phyloP scores from a whole-genome alignment of 495 filamentous ascomycete species.

The Podospora anserina region DNA sequence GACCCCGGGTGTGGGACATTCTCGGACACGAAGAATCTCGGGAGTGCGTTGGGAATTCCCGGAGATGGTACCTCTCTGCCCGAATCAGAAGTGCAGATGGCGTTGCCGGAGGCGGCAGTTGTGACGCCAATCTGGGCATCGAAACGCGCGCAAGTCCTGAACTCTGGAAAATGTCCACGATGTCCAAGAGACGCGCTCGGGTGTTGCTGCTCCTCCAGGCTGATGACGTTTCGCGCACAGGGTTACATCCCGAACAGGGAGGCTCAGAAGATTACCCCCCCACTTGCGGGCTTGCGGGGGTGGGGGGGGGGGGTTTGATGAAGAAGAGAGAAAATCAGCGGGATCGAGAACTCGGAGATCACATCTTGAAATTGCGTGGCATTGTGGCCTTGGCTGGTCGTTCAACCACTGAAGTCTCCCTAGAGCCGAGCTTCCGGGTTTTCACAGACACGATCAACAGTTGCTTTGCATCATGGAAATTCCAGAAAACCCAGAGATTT shows the following conservation, averaged over 20 bases:
- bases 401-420: neutral
- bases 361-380: constrained; percentile 1
- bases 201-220: neutral
- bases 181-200: neutral
- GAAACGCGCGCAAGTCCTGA: neutral
- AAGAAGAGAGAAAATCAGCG: neutral
- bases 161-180: neutral
- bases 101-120: neutral
- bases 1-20: neutral
- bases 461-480: neutral
- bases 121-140: neutral
- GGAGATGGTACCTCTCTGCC: neutral
- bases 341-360: constrained; percentile 6
- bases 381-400: neutral
- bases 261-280: constrained; percentile 7
- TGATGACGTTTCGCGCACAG: constrained; percentile 10
- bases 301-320: constrained; percentile 13
- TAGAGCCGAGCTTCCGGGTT: neutral
- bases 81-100: constrained; percentile 2
- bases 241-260: constrained; percentile 12
- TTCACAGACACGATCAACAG: neutral
- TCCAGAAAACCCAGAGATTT: neutral
- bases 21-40: neutral
- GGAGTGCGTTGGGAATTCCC: neutral
- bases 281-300: too few relatives aligned